Base-by-base conservation (phyloP, 2,329 filamentous ascomycete species). In the Hysterium pulicare region DNA sequence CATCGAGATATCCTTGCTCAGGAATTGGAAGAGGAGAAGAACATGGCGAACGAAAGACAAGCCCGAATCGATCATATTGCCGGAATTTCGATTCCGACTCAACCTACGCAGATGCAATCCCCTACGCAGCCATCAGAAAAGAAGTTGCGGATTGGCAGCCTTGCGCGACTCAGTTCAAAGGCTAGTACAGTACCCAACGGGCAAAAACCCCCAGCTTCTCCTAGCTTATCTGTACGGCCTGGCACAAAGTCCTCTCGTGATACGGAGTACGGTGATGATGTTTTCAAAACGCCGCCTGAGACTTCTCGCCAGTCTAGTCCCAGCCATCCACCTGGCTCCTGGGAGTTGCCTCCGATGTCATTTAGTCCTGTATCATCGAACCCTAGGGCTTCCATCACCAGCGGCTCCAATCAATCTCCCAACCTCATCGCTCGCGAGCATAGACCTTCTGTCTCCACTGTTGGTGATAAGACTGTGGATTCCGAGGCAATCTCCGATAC, bases 1-100 rank as follows among this genome's bases (percentile, higher is more conserved):
- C 90, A 98, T 65, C 83, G 85, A 32, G 91, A 96, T 56, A 90
- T 97, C 46, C 71, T 98, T 16, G 74, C 82, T 4, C 78, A 90
- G 66, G 93, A 98, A 61, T 72, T 97, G 7, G 86, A 91, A 41
- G 88, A 95, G 53, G 90, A 95, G 57, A 74, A 64, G 43, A 70
- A 74, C 33, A 61, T 64, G 23, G 50, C 53, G 3, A 48, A 44
- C 11, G 62, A 66, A 23, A 52, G 45, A 22, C 55, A 59, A 41
- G 50, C 54, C 21, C 51, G 53, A 13, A 55, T 53, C 26, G 58
- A 67, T 34, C 49, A 50, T 6, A 53, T 57, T 11, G 44, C 51
- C 15, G 55, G 54, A 13, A 48, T 53, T 5, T 51, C 50, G 21
- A 19, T 20, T 7, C 20, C 41, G 5, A 22, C 21, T 8, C 58